Base-by-base conservation (phyloP, 352 stramenopile species). In the Pythium aquatile region DNA sequence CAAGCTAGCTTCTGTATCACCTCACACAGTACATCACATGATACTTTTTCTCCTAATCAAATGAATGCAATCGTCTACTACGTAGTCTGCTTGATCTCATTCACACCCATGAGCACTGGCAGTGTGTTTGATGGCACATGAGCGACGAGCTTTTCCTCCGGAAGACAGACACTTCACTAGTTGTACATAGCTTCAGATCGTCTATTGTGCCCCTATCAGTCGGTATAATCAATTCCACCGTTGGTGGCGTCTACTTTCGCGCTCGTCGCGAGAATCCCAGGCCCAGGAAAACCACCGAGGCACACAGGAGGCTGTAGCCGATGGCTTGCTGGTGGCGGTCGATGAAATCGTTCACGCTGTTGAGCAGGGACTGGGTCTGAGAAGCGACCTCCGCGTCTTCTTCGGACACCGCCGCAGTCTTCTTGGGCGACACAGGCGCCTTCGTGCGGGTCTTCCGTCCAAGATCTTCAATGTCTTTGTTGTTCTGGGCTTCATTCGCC, bases 271-370 rank as follows among this genome's bases (percentile, higher is more conserved):
- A 66, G 24, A 73, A 52, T 9, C 66, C 66, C 14, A 74, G 53
- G 4, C 62, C 62, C 14, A 74, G 58, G 44, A 66, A 70, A 24
- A 74, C 62, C 5, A 68, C 39, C 3, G 67, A 74, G 5, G 63
- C 61, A 53, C 60, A 59, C 32, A 74, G 40, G 6, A 74, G 57
- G 13, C 42, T 70, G 58, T 68, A 67, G 13, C 67, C 67, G 32
- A 74, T 68, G 11, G 59, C 61, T 33, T 68, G 62, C 58, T 74
- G 67, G 53, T 74, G 62, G 20, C 54, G 57, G 66, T 73, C 66
- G 39, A 73, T 66, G 59, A 73, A 73, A 17, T 68, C 66, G 57
- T 73, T 73, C 17, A 69, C 44, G 16, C 6, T 49, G 35, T 66
- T 58, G 20, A 68, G 17, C 1, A 73, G 40, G 7, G 49, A 54